A percentile compares a stretch with the other conserved stretches of the same genome.
Evolutionary conservation across 192 early-diverging fungal genomes (phyloP).

Genomic region (Phlyctochytrium arcticum): DNA sequence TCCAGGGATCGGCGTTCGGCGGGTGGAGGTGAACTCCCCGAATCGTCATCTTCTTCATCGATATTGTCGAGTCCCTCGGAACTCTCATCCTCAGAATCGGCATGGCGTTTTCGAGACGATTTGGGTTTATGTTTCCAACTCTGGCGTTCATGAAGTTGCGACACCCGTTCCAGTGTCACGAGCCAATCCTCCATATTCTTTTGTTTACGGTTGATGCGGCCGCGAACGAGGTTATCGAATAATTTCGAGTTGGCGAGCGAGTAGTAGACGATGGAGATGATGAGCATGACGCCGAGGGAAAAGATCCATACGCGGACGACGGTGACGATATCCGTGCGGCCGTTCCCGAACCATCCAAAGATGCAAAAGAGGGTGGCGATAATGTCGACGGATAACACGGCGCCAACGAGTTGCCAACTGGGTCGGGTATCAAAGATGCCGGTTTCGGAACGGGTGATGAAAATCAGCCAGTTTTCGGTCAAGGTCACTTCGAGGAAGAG

Average conservation of each 20-base stretch:
- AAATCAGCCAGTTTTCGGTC: conserved; percentile 22
- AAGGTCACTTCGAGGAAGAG: conserved; percentile 20
- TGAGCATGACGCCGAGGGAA: conserved; percentile 32
- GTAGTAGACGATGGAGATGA: conserved; percentile 39
- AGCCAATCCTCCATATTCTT: conserved; percentile 8
- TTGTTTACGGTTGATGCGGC: not conserved
- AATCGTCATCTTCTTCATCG: not conserved
- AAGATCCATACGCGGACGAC: conserved; percentile 22
- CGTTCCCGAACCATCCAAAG: conserved; percentile 18
- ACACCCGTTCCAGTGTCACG: not conserved
- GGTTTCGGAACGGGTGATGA: conserved; percentile 13
- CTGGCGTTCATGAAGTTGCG: not conserved
- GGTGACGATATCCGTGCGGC: conserved; percentile 16
- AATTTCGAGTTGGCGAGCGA: conserved; percentile 15
- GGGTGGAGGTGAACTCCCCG: not conserved
- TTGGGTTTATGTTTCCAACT: not conserved
- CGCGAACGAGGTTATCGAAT: conserved; percentile 29
- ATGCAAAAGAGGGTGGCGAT: conserved; percentile 17
- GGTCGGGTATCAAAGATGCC: conserved; percentile 4
- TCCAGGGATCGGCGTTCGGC: not conserved
- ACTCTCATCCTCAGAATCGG: not conserved
- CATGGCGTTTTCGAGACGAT: not conserved
- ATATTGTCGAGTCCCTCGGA: not conserved
- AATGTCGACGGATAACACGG: conserved; percentile 18
- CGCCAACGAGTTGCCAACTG: conserved; percentile 20